Evolutionary conservation across 192 early-diverging fungal genomes (phyloP), one percentile per base, ranked within the genome.

Genomic region (Phlyctochytrium planicorne): DNA sequence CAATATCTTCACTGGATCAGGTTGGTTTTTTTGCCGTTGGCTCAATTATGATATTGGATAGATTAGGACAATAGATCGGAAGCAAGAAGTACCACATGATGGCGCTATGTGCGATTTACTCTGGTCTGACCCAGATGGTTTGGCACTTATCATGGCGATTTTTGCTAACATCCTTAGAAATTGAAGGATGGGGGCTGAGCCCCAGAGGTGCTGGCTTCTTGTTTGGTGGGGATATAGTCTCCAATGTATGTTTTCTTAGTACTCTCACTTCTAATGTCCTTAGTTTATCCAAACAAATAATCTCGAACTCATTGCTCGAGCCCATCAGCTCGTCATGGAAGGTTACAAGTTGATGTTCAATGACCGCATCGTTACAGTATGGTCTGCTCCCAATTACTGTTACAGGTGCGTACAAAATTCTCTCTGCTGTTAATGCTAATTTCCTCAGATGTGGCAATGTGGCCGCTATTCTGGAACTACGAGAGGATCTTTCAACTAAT

Each of bases 311-410:
- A 87, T 87, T 59, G 86, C 84, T 1, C 64, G 86, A n/a, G 86
- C 96, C 2, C 96, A 97, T 86, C 94, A 97, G 76, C 80, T 98
- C 63, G 96, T 98, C 3, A 95, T 95, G 94, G 96, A 98, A 78
- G 96, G 86, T 3, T 98, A 93, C 73, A 97, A 97, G 78, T 75
- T 88, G 27, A 96, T 98, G 93, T 99, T 99, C 75, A 91, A 97
- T 52, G 88, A 93, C 30, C 92, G 88, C 0, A 91, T 95, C 53
- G 97, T 98, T 27, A 99, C 97, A 2, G 97, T 99, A 0, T 99
- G 97, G 97, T 92, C 90, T 3, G 97, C 97, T 10, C 97, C 97
- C 66, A 99, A 99, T 82, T 99, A 99, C 76, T 99, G 97, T 74
- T 99, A 99, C 69, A 83, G 95, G 84, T 84, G 6, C 2, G 57